A percentile compares a stretch with the other conserved stretches of the same genome.
Evolutionary conservation across 2,329 filamentous ascomycete species (phyloP).

Genomic region (Colletotrichum musae): DNA sequence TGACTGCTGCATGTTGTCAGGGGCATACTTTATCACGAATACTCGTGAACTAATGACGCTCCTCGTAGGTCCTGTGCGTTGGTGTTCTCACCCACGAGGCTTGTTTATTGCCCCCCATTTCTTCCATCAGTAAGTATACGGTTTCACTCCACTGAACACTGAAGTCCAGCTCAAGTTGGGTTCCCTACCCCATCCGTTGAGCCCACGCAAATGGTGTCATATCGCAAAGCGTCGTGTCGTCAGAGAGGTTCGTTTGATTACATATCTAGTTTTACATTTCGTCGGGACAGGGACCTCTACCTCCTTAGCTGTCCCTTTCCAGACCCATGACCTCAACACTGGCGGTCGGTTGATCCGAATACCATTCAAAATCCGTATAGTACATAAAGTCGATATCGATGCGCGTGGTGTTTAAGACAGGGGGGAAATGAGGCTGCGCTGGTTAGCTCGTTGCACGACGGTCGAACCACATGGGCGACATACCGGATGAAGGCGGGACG

Average conservation of each 20-base stretch:
- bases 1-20: background rate
- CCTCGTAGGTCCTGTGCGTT: too few species aligned
- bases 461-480: constrained; percentile 38
- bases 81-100: too few species aligned
- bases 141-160: too few species aligned
- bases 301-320: constrained; percentile 6
- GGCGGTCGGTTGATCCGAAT: constrained; percentile 12
- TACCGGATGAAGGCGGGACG: constrained; percentile 80
- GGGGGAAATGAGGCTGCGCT: constrained; percentile 71
- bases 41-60: background rate
- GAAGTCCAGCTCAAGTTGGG: too few species aligned
- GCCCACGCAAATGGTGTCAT: background rate
- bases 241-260: constrained; percentile 41
- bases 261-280: constrained; percentile 41
- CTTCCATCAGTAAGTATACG: too few species aligned
- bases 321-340: constrained; percentile 10
- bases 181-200: too few species aligned
- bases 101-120: too few species aligned
- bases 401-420: constrained; percentile 64
- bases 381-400: constrained; percentile 37
- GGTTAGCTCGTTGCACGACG: constrained; percentile 43
- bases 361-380: constrained; percentile 19
- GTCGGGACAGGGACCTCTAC: constrained; percentile 8
- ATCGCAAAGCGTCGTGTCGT: constrained; percentile 12
- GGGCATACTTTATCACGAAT: background rate